Conservation (phyloP, 2,329 filamentous ascomycete genomes). For the Arthroderma sp. region DNA sequence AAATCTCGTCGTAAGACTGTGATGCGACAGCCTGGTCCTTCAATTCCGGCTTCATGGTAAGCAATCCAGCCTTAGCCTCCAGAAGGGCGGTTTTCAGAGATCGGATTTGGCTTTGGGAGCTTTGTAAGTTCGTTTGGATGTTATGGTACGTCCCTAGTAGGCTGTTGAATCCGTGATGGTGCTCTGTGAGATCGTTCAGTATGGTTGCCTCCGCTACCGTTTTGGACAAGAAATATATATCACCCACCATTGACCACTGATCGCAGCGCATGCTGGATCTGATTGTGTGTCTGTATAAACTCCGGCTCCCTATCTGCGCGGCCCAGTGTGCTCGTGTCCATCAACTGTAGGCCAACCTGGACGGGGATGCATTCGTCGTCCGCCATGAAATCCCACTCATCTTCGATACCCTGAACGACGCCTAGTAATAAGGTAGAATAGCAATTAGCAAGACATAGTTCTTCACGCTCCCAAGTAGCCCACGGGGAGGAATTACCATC, state of each 20-base stretch:
- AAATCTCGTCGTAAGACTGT: conserved; percentile 77
- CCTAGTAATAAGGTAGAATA: conserved; percentile 26
- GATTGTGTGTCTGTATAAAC: conserved; percentile 71
- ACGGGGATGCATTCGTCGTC: conserved; percentile 81
- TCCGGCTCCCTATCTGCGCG: conserved; percentile 76
- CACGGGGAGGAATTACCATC: conserved; percentile 5
- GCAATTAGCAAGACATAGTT: conserved; percentile 3
- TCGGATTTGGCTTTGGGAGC: conserved; percentile 75
- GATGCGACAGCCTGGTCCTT: conserved; percentile 79
- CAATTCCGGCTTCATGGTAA: conserved; percentile 77
- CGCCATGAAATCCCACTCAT: conserved; percentile 87
- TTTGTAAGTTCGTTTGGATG: conserved; percentile 85
- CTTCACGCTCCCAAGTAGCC: not conserved
- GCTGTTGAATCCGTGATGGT: conserved; percentile 98
- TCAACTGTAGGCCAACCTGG: conserved; percentile 84
- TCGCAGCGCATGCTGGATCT: conserved; percentile 86
- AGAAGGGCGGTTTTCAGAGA: conserved; percentile 71
- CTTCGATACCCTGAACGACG: conserved; percentile 69
- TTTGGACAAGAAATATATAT: not conserved
- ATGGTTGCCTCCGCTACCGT: not conserved
- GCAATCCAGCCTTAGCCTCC: conserved; percentile 66
- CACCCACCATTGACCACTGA: conserved; percentile 66
- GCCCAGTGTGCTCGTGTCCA: conserved; percentile 87
- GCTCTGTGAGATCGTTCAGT: conserved; percentile 43
- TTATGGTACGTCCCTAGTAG: conserved; percentile 98